Base-by-base conservation (phyloP, 2,329 filamentous ascomycete genomes). In the Periconia digitata region DNA sequence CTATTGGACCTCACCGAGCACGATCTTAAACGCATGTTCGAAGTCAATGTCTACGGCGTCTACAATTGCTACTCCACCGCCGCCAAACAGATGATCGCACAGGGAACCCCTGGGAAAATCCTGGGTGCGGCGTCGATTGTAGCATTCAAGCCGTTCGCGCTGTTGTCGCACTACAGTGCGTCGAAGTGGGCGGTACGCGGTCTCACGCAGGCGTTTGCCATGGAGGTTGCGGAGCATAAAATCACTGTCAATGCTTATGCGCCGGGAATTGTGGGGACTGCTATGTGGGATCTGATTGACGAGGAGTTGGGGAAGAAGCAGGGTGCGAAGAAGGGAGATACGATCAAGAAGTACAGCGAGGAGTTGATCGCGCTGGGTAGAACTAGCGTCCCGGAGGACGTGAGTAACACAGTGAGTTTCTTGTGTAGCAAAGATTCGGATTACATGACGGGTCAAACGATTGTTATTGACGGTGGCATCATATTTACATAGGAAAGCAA, bases 201-300 rank as follows among this genome's bases (percentile, higher is more conserved):
- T 0, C 70, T 89, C 43, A 85, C 81, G 1, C 84, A 87, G 64
- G 81, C 78, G 0, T 85, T 85, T 53, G 85, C 85, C 1, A 82
- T 85, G 76, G 84, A 86, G 53, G 75, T 87, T 68, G 85, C 84
- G 0, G 67, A 71, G 40, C 78, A 87, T 61, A 75, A 81, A 49
- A 87, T 89, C 63, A 86, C 82, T 0, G 84, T 80, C 17, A 88
- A 88, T 55, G 79, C 80, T 0, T 87, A 87, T 58, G 84, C 83
- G 0, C 85, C 85, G 0, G 85, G 85, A 0, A 85, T 88, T 40
- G 83, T 88, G 0, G 83, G 79, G 0, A 87, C 84, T 0, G 73
- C 75, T 0, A 87, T 87, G 84, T 88, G 85, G 85, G 84, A 87
- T 39, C 61, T 82, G 2, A 86, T 88, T 45, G 85, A 87, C 51